Percentiles rank a stretch among this genome's conserved stretches.
phyloP scores from a whole-genome alignment of 768 basidiomycete species.

The Panellus pusillus region DNA sequence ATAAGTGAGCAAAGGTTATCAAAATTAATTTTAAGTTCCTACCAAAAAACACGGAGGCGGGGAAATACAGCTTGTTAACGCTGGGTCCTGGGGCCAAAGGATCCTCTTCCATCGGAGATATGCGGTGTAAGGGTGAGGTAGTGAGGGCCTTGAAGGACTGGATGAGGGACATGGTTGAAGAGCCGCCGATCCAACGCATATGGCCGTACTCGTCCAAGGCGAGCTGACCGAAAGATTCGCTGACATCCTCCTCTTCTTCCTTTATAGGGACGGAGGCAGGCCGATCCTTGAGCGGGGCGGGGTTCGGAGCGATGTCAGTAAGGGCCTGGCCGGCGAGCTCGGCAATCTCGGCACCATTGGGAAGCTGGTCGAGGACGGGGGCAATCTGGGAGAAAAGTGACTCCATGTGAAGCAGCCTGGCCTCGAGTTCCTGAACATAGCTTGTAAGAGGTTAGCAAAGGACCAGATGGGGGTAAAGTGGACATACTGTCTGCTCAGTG shows the following conservation, averaged over 20 bases:
- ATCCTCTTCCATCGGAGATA: constrained; percentile 85
- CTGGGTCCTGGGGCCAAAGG: constrained; percentile 76
- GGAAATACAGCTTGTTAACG: constrained; percentile 85
- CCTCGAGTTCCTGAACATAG: constrained; percentile 91
- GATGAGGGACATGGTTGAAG: constrained; percentile 89
- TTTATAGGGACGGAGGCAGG: constrained; percentile 48
- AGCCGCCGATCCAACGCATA: constrained; percentile 90
- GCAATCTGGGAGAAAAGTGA: constrained; percentile 80
- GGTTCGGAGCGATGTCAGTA: constrained; percentile 31
- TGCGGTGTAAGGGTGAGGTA: constrained; percentile 69
- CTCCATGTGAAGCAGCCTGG: constrained; percentile 85
- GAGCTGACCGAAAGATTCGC: constrained; percentile 83
- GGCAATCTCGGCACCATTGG: constrained; percentile 40
- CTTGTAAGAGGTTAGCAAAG: constrained; percentile 29
- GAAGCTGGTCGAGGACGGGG: constrained; percentile 69
- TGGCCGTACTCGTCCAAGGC: constrained; percentile 89
- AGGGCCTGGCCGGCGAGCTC: constrained; percentile 31
- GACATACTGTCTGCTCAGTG: constrained; percentile 78
- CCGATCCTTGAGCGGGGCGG: constrained; percentile 37
- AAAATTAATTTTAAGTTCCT: too few relatives aligned
- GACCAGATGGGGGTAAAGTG: constrained; percentile 16
- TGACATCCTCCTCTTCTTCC: constrained; percentile 73
- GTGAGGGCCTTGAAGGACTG: constrained; percentile 82
- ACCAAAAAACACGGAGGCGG: constrained; percentile 84
- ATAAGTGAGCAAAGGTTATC: too few relatives aligned